phyloP scores from a whole-genome alignment of 2,329 filamentous ascomycete species.

The Fusarium liriodendri region DNA sequence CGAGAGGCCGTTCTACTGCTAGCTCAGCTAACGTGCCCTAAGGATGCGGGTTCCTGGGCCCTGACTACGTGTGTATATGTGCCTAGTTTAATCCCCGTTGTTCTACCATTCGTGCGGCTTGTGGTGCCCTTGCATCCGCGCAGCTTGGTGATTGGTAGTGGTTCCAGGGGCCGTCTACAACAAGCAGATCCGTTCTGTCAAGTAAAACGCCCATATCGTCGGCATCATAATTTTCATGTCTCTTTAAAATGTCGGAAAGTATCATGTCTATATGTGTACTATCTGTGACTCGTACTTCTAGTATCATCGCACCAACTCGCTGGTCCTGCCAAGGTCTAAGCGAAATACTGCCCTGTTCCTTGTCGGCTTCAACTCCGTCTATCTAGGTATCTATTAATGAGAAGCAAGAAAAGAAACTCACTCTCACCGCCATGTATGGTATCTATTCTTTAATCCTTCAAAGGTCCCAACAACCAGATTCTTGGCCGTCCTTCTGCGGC shows the following conservation, averaged over 20 bases:
- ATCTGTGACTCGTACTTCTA: neutral
- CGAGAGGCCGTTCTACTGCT: constrained; percentile 9
- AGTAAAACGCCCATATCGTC: neutral
- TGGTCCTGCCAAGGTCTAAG: neutral
- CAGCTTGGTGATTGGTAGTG: neutral
- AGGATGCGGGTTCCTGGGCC: constrained; percentile 1
- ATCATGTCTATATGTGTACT: constrained; percentile 14
- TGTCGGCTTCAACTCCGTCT: constrained; percentile 10
- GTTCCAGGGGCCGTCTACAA: neutral
- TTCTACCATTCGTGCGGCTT: neutral
- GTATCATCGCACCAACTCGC: neutral
- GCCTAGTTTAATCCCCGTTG: constrained; percentile 10
- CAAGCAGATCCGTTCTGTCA: neutral
- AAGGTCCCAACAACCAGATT: neutral
- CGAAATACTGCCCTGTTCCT: neutral
- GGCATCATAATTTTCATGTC: neutral
- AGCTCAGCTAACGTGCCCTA: neutral
- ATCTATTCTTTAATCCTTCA: constrained; percentile 26
- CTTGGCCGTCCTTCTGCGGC: neutral
- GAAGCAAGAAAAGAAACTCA: constrained; percentile 8
- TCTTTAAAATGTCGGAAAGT: neutral
- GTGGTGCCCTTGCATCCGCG: constrained; percentile 1
- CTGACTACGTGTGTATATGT: constrained; percentile 7
- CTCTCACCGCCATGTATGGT: constrained; percentile 26
- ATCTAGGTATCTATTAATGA: constrained; percentile 7